Base-by-base conservation (phyloP, 202 grass and related monocot genomes). In the Zizania palustris region DNA sequence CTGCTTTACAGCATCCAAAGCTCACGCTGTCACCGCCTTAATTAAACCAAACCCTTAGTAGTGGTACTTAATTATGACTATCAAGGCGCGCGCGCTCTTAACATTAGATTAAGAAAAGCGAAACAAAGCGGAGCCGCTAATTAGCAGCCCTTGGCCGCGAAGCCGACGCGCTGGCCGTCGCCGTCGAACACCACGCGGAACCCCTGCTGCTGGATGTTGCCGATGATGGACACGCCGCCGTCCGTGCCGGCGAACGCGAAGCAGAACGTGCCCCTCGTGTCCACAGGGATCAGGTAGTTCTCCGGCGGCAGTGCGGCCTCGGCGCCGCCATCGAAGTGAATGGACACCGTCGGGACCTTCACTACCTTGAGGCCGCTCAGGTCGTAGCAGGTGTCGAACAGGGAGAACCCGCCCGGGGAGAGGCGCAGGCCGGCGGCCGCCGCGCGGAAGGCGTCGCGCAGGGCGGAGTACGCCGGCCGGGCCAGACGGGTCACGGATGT, bases 341-440 rank as follows among this genome's bases (percentile, higher is more conserved):
- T 72, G 16, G 84, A 86, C 60, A 93, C 64, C 4, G 94, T 93
- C 10, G 91, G 91, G 48, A 97, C 91, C 86, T 93, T 90, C 69
- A 97, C 91, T 73, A 89, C 80, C 65, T 74, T 93, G 41, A 70
- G 74, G 21, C 91, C 91, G 22, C 70, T 77, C 48, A 98, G 95
- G 87, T 95, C 87, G 71, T 90, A 98, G 88, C 95, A 98, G 5
- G 95, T 98, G 87, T 98, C 95, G 82, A 98, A 98, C 21, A 98
- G 87, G 2, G 95, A 98, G 85, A 95, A 98, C 1, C 91, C 95
- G 15, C 91, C 89, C 0, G 86, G 83, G 10, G 85, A 76, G 15
- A 74, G 74, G 1, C 77, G 80, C 45, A 95, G 84, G 5, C 83
- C 92, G 12, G 76, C 86, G 1, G 86, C 86, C 0, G 85, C 85